Percentiles rank a stretch among this genome's conserved stretches.
These are phyloP conservation scores for Pseudovirgaria hyperparasitica DNA, from an alignment of 2,329 filamentous ascomycete genomes.

Conservation along the genomic window DNA sequence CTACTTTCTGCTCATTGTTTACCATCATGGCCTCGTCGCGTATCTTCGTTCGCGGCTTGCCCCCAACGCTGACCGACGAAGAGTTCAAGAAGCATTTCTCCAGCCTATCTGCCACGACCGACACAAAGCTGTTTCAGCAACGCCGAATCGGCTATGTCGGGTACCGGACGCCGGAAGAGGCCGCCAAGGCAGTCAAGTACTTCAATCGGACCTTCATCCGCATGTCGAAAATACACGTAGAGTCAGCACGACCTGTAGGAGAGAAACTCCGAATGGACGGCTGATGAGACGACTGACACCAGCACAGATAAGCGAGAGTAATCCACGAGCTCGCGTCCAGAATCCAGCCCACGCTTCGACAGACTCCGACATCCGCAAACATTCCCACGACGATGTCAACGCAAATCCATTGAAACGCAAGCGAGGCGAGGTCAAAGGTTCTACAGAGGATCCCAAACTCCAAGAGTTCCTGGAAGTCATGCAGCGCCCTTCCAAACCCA, in stretches of 20 bases:
- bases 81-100: constrained; percentile 86
- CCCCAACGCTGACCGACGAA: constrained; percentile 70
- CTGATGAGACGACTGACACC: constrained; percentile 19
- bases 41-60: constrained; percentile 61
- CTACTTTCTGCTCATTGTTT: background rate
- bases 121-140: constrained; percentile 81
- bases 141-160: constrained; percentile 92
- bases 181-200: constrained; percentile 75
- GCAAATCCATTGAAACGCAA: constrained; percentile 52
- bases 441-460: constrained; percentile 60
- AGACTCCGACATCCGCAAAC: no score
- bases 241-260: constrained; percentile 70
- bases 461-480: constrained; percentile 79
- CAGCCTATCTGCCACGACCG: constrained; percentile 64
- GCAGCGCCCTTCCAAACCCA: constrained; percentile 52
- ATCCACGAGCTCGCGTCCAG: constrained; percentile 2
- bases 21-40: constrained; percentile 58
- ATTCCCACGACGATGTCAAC: constrained; percentile 12
- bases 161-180: constrained; percentile 72
- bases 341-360: no score
- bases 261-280: background rate
- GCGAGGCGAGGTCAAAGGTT: constrained; percentile 38
- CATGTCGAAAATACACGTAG: constrained; percentile 87
- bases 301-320: constrained; percentile 18
- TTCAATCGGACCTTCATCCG: constrained; percentile 93